These are phyloP conservation scores for Syzygium syzygioides DNA, from an alignment of 441 rosid genomes.

Conservation along the genomic window DNA sequence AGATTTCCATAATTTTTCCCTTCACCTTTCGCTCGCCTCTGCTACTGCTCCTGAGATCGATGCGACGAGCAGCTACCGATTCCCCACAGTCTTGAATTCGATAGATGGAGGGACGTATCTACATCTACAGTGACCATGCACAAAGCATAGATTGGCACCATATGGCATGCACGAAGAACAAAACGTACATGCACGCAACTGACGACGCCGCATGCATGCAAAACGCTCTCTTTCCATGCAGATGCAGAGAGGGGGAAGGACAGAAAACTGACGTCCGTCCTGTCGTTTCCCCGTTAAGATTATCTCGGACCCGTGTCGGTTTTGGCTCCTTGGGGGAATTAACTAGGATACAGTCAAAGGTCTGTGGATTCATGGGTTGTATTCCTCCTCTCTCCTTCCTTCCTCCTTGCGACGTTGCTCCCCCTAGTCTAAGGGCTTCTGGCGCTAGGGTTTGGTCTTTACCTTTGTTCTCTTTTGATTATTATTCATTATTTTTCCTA, in stretches of 20 bases:
- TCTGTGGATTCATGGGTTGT: not conserved
- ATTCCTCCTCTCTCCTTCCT: not conserved
- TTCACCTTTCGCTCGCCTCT: not conserved
- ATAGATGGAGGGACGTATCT: constrained; percentile 4
- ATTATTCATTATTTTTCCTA: not conserved
- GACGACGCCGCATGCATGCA: constrained; percentile 31
- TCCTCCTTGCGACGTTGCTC: not conserved
- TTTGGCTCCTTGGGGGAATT: not conserved
- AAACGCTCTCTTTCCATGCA: not conserved
- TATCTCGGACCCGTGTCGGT: not conserved
- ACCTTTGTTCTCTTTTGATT: not conserved
- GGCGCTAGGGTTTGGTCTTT: constrained; percentile 11
- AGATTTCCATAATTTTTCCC: not conserved
- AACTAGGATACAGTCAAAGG: not conserved
- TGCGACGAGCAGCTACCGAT: not conserved
- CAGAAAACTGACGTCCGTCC: not conserved
- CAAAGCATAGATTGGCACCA: constrained; percentile 35
- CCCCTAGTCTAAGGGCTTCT: not conserved
- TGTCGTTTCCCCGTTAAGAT: not conserved
- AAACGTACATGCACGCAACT: constrained; percentile 23
- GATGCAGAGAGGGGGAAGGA: not conserved
- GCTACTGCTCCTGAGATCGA: not conserved
- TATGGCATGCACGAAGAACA: constrained; percentile 37
- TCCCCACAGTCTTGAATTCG: not conserved
- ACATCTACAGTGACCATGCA: not conserved